A percentile compares a stretch with the other conserved stretches of the same genome.
Conservation (phyloP, 2,329 filamentous ascomycete genomes). For the Hortaea werneckii region DNA sequence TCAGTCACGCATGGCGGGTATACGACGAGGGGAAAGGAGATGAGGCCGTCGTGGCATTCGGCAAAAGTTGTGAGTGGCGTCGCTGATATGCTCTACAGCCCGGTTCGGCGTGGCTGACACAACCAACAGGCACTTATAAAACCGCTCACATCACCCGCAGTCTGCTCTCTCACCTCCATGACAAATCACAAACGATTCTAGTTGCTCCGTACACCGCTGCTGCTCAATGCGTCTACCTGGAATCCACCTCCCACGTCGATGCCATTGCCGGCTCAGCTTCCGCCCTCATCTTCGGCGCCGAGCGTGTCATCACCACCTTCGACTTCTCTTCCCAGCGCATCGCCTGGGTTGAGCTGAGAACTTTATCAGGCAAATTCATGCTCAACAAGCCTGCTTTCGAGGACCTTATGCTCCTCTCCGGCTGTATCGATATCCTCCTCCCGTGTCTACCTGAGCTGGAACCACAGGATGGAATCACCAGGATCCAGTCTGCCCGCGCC, state of each 20-base stretch:
- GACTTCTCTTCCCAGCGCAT: constrained; percentile 59
- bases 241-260: constrained; percentile 57
- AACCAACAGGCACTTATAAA: constrained; percentile 52
- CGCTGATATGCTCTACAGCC: background rate
- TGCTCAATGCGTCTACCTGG: constrained; percentile 72
- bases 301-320: constrained; percentile 58
- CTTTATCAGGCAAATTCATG: constrained; percentile 57
- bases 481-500: constrained; percentile 66
- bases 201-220: constrained; percentile 82
- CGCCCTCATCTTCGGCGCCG: constrained; percentile 73
- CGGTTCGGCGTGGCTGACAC: too few species aligned
- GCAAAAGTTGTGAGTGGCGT: constrained; percentile 56
- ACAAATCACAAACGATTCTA: constrained; percentile 61
- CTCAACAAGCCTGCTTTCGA: constrained; percentile 62
- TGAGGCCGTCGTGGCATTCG: constrained; percentile 77
- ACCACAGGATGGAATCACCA: constrained; percentile 28
- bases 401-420: constrained; percentile 48
- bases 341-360: constrained; percentile 49
- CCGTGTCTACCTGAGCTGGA: constrained; percentile 55
- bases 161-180: constrained; percentile 62
- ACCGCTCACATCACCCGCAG: constrained; percentile 65
- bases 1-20: constrained; percentile 65
- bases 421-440: constrained; percentile 63
- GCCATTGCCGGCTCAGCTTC: constrained; percentile 78
- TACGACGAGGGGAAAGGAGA: constrained; percentile 75